Base-by-base conservation (phyloP, 805 yeast species). In the fission yeast (Schizosaccharomyces pombe) region DNA sequence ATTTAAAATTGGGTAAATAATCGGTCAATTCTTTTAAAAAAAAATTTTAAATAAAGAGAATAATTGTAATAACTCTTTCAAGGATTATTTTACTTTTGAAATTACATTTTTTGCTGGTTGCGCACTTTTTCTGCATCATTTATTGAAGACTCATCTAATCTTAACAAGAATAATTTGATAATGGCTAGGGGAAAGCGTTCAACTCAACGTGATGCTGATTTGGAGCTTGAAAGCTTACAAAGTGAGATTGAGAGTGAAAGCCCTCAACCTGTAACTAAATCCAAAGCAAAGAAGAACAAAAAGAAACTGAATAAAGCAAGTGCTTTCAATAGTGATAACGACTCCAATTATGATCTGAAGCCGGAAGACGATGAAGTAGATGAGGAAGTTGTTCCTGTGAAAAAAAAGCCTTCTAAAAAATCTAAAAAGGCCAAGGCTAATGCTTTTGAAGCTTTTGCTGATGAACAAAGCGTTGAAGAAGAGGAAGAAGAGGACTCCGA, bases 401-500 rank as follows among this genome's bases (percentile, higher is more conserved):
- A 19, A 12, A 52, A 52, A 26, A 34, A 30, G 14, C 16, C 53
- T n/a, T 22, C 31, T n/a, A 11, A 30, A 9, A 16, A 28, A 22
- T n/a, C 37, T 14, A 28, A 28, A 16, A 28, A 32, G 16, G 31
- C 52, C 16, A 30, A 30, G 9, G 47, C 22, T 12, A 52, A 52
- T 37, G 54, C 54, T 29, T 52, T 52, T n/a, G 52, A 19, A 8
- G 31, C 34, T n/a, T 34, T 52, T 14, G 47, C 34, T 22, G 54
- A 52, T 19, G 54, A 52, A 19, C 28, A 31, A 22, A 47, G 22
- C n/a, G 47, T 33, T 14, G 54, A 32, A 52, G 54, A 52, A 22
- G 54, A 52, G 32, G 54, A 16, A n/a, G 54, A 52, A 9, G 31
- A 52, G 14, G 47, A 52, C n/a, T 8, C 32, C 24, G n/a, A 52